Conservation (phyloP, 495 filamentous ascomycete species). For the Cairneyella variabilis region DNA sequence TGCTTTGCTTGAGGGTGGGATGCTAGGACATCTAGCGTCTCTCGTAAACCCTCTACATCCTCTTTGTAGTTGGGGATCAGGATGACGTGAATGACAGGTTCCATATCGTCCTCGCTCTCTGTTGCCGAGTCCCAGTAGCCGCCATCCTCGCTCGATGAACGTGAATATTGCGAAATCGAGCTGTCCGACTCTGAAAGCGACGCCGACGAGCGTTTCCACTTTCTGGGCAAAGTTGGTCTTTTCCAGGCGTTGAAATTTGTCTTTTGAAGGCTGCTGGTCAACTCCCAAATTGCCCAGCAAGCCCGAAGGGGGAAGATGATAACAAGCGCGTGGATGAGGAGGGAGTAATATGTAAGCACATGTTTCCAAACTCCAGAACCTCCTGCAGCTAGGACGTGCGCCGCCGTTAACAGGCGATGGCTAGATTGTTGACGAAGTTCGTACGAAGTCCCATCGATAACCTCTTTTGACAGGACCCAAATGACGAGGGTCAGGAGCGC, state of each 20-base stretch:
- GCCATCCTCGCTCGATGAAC: conserved; percentile 1
- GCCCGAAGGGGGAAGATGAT: conserved; percentile 52
- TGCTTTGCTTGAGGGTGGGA: conserved; percentile 57
- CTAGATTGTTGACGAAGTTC: not conserved
- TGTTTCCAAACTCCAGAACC: not conserved
- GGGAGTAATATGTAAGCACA: conserved; percentile 43
- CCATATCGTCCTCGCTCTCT: conserved; percentile 38
- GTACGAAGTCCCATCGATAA: conserved; percentile 17
- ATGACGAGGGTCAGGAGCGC: conserved; percentile 38
- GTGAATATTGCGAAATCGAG: not conserved
- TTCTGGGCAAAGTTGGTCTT: too few relatives aligned
- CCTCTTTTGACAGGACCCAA: conserved; percentile 43
- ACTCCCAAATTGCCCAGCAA: conserved; percentile 48
- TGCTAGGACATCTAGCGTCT: conserved; percentile 62
- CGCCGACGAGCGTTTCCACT: not conserved
- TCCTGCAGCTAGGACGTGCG: not conserved
- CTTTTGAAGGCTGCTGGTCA: conserved; percentile 26
- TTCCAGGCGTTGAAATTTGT: not conserved
- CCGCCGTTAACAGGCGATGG: not conserved
- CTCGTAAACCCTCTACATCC: conserved; percentile 57
- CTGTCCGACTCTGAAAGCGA: not conserved
- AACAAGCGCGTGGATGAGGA: conserved; percentile 49
- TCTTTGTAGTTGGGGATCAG: conserved; percentile 71
- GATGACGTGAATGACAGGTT: conserved; percentile 54
- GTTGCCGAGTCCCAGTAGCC: conserved; percentile 2